These are phyloP conservation scores for Styphnolobium japonicum DNA, from an alignment of 306 rosid genomes.

Conservation along the genomic window DNA sequence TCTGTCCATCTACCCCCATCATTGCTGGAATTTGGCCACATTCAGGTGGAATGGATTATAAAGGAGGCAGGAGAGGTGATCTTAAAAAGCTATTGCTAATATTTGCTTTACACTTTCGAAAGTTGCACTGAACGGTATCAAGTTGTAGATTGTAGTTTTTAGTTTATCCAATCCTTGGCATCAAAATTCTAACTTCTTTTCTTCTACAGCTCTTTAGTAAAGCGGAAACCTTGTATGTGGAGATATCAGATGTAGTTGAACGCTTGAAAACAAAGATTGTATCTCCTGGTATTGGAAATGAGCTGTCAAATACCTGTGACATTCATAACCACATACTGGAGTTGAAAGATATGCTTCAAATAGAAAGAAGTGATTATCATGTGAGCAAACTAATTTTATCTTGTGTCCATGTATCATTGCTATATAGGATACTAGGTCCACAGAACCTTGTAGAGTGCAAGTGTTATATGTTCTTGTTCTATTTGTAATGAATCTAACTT, in stretches of 20 bases:
- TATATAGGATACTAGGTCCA: conserved; percentile 7
- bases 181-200: conserved; percentile 17
- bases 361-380: conserved; percentile 69
- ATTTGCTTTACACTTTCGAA: conserved; percentile 15
- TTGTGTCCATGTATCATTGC: neutral
- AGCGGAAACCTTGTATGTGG: conserved; percentile 69
- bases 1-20: conserved; percentile 89
- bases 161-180: neutral
- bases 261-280: conserved; percentile 53
- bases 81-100: conserved; percentile 1
- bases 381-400: conserved; percentile 47
- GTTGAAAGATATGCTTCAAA: conserved; percentile 67
- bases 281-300: conserved; percentile 41
- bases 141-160: conserved; percentile 1
- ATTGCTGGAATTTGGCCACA: conserved; percentile 68
- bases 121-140: neutral
- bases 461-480: conserved; percentile 19
- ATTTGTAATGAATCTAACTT: conserved; percentile 19
- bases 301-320: conserved; percentile 42
- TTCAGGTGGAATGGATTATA: conserved; percentile 68
- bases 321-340: conserved; percentile 55
- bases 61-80: conserved; percentile 84
- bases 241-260: conserved; percentile 73
- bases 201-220: conserved; percentile 69
- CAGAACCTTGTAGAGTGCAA: neutral